Percentiles rank a stretch among this genome's conserved stretches.
Conservation (phyloP, 139 green algal genomes). For the Chlamydomonas sp. region DNA sequence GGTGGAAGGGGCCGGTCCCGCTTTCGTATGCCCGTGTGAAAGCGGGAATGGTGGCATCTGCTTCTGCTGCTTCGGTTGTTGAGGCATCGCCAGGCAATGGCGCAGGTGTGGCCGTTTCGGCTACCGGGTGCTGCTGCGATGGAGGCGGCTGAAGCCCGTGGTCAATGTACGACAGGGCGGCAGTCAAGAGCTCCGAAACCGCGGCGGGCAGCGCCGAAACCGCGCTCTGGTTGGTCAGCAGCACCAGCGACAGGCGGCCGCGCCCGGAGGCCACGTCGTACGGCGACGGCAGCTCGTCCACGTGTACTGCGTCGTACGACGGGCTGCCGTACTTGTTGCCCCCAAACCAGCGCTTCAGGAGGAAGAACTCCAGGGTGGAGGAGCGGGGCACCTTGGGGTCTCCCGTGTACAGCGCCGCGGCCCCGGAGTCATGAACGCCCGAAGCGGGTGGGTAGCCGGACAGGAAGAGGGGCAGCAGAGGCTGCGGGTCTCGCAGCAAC, state of each 20-base stretch:
- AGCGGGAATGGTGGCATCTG: too few relatives aligned
- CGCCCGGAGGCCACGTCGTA: neutral
- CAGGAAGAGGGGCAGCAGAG: conserved; percentile 33
- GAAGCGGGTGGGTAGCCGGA: conserved; percentile 2
- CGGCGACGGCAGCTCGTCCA: conserved; percentile 52
- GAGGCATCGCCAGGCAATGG: neutral
- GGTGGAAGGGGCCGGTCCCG: too few relatives aligned
- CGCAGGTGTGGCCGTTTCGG: too few relatives aligned
- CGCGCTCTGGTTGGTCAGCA: conserved; percentile 61
- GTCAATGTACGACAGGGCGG: conserved; percentile 17
- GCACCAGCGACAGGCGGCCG: conserved; percentile 30
- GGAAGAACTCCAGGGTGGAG: conserved; percentile 69
- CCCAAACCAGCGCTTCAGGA: conserved; percentile 68
- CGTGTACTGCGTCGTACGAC: conserved; percentile 69
- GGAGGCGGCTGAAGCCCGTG: neutral
- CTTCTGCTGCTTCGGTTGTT: too few relatives aligned
- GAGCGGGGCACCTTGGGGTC: conserved; percentile 13
- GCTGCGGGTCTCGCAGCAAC: neutral
- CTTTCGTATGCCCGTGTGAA: too few relatives aligned
- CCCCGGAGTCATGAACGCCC: conserved; percentile 34
- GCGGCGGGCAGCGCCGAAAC: conserved; percentile 64
- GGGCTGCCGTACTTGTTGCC: conserved; percentile 14
- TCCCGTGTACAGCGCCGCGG: conserved; percentile 7
- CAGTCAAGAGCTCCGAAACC: conserved; percentile 24
- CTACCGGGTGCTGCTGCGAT: neutral